These are phyloP conservation scores for Penicillium sp. DNA, from an alignment of 2,329 filamentous ascomycete species.

Conservation along the genomic window DNA sequence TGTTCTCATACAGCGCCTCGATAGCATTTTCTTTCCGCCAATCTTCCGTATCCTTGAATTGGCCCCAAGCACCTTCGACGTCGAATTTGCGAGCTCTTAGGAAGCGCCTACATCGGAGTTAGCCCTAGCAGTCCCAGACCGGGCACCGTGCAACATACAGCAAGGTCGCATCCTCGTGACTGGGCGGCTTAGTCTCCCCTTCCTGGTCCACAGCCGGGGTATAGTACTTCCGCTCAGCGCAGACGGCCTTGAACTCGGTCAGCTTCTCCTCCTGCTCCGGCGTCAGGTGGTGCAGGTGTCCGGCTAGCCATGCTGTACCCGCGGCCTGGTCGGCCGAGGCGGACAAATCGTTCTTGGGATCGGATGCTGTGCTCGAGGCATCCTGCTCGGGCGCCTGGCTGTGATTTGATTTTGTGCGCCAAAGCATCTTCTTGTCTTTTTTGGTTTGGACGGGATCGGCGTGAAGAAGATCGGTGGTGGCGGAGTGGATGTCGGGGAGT, in stretches of 20 bases:
- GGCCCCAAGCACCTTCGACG: slow-evolving; percentile 68
- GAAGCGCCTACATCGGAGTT: slow-evolving; percentile 60
- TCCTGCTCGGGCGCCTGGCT: slow-evolving; percentile 26
- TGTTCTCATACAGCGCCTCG: slow-evolving; percentile 74
- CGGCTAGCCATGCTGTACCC: slow-evolving; percentile 43
- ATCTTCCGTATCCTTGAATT: slow-evolving; percentile 83
- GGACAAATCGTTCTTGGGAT: slow-evolving; percentile 33
- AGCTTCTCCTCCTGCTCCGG: slow-evolving; percentile 63
- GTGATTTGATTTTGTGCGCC: slow-evolving; percentile 29
- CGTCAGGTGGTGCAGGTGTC: slow-evolving; percentile 75
- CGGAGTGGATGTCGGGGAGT: slow-evolving; percentile 3
- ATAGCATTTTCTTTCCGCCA: slow-evolving; percentile 79
- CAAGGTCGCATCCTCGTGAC: slow-evolving; percentile 46
- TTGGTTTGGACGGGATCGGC: neutral
- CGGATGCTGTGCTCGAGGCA: slow-evolving; percentile 24
- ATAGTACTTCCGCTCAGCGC: slow-evolving; percentile 58
- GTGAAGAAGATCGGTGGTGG: slow-evolving; percentile 1
- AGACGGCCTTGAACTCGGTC: slow-evolving; percentile 63
- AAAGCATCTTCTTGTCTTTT: slow-evolving; percentile 20
- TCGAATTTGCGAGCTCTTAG: slow-evolving; percentile 79
- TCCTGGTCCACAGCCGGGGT: slow-evolving; percentile 29
- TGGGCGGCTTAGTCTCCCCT: slow-evolving; percentile 34
- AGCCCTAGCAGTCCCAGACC: neutral
- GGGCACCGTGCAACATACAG: slow-evolving; percentile 34
- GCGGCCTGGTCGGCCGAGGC: slow-evolving; percentile 35